Evolutionary conservation across 2,329 filamentous ascomycete genomes (phyloP).

Genomic region (Fusarium solani-melongenae): DNA sequence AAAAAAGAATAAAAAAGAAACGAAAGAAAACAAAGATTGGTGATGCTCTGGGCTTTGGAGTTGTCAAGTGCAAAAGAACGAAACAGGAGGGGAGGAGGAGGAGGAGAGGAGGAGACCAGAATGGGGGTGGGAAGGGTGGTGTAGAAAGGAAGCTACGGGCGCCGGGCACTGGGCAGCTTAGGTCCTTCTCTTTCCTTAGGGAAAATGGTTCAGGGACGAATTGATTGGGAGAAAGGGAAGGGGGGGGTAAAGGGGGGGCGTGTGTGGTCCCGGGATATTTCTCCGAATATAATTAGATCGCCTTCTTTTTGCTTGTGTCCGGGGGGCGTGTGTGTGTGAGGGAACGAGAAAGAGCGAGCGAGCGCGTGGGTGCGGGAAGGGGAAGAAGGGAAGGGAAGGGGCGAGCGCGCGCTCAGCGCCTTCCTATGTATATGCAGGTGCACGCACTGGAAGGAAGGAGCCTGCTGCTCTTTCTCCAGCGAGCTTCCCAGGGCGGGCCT

Average conservation of each 20-base stretch:
- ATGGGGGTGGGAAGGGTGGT: constrained; percentile 35
- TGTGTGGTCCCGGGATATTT: constrained; percentile 27
- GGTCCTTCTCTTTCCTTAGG: neutral
- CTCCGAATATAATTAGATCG: constrained; percentile 41
- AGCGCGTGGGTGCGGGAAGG: neutral
- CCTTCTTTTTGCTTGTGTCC: constrained; percentile 8
- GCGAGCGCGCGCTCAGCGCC: neutral
- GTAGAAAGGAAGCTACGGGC: constrained; percentile 33
- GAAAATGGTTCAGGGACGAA: neutral
- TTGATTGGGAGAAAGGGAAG: neutral
- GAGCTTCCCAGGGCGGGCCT: neutral
- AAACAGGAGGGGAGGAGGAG: constrained; percentile 1
- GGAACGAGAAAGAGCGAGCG: neutral
- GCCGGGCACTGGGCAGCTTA: constrained; percentile 27
- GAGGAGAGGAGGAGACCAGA: constrained; percentile 7
- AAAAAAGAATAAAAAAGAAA: constrained; percentile 23
- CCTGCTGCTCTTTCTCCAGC: constrained; percentile 4
- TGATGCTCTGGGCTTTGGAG: constrained; percentile 26
- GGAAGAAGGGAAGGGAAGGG: neutral
- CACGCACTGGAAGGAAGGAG: constrained; percentile 4
- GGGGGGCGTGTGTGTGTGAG: constrained; percentile 7
- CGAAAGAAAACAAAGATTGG: neutral
- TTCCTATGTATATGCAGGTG: neutral
- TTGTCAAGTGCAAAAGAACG: constrained; percentile 18
- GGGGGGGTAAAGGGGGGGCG: constrained; percentile 22